Conservation (phyloP, 2,329 filamentous ascomycete species). For the Xylogone sp. region DNA sequence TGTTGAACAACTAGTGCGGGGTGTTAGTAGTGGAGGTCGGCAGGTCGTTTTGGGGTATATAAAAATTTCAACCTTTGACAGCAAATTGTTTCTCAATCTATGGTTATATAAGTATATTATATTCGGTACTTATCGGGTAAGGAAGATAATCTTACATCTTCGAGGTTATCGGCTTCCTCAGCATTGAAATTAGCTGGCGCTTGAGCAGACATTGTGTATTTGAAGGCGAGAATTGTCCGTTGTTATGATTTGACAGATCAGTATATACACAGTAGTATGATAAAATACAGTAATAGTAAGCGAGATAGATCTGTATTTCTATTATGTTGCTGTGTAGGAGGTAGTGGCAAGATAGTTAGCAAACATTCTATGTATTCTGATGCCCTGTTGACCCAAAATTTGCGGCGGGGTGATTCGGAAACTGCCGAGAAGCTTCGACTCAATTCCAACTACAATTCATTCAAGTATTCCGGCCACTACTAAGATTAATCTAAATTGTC, state of each 20-base stretch:
- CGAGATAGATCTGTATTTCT: too few species aligned
- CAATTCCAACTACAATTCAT: not conserved
- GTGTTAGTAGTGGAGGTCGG: constrained; percentile 18
- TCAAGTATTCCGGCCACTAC: not conserved
- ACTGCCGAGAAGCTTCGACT: not conserved
- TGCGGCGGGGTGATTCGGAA: not conserved
- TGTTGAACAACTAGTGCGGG: constrained; percentile 71
- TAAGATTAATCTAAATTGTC: not conserved
- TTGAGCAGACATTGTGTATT: constrained; percentile 6
- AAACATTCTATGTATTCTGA: not conserved
- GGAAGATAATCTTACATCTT: constrained; percentile 50
- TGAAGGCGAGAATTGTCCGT: not conserved
- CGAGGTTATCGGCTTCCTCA: constrained; percentile 65
- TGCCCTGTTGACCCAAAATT: too few species aligned
- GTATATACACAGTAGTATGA: too few species aligned
- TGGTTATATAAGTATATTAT: constrained; percentile 10
- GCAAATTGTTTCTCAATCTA: constrained; percentile 99
- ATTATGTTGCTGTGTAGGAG: too few species aligned
- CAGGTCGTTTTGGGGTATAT: not conserved
- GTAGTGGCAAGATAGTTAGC: not conserved
- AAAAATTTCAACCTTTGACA: constrained; percentile 67
- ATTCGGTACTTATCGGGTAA: not conserved
- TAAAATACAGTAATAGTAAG: too few species aligned
- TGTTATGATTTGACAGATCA: too few species aligned
- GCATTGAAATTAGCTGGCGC: constrained; percentile 41